Conservation (phyloP, 2,329 filamentous ascomycete genomes). For the Colletotrichum sansevieriae region DNA sequence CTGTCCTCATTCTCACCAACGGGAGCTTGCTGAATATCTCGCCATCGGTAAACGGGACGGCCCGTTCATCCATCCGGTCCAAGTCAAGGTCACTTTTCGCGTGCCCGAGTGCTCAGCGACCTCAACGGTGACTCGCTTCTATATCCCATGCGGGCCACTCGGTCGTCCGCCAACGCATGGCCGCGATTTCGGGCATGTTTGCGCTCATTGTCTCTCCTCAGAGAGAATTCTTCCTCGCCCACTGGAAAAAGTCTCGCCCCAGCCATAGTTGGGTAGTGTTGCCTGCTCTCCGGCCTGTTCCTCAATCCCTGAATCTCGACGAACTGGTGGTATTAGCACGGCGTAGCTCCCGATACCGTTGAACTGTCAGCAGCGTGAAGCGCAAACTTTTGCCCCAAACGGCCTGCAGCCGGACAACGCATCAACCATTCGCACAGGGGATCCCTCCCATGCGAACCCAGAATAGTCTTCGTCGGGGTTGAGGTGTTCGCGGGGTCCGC, state of each 20-base stretch:
- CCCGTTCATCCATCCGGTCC: conserved; percentile 25
- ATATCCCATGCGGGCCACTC: conserved; percentile 8
- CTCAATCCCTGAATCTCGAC: neutral
- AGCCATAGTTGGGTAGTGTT: conserved; percentile 8
- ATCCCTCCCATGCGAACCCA: conserved; percentile 17
- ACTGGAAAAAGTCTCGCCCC: conserved; percentile 23
- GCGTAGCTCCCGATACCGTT: neutral
- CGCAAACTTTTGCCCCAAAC: conserved; percentile 50
- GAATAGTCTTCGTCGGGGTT: neutral
- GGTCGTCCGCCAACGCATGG: conserved; percentile 19
- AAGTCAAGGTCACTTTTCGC: conserved; percentile 10
- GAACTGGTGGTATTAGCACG: neutral
- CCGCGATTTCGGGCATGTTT: conserved; percentile 22
- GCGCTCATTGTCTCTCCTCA: conserved; percentile 2
- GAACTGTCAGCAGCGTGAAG: conserved; percentile 39
- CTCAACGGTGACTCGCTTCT: conserved; percentile 24
- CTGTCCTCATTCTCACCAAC: neutral
- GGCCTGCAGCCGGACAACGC: conserved; percentile 48
- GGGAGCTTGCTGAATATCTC: conserved; percentile 11
- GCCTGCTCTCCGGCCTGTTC: neutral
- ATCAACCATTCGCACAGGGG: conserved; percentile 37
- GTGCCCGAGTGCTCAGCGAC: conserved; percentile 15
- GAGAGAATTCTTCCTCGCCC: conserved; percentile 9
- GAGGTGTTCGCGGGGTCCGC: conserved; percentile 19
- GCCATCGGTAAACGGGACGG: conserved; percentile 25